phyloP scores from a whole-genome alignment of 129 eudicot species.

The Erigeron canadensis region DNA sequence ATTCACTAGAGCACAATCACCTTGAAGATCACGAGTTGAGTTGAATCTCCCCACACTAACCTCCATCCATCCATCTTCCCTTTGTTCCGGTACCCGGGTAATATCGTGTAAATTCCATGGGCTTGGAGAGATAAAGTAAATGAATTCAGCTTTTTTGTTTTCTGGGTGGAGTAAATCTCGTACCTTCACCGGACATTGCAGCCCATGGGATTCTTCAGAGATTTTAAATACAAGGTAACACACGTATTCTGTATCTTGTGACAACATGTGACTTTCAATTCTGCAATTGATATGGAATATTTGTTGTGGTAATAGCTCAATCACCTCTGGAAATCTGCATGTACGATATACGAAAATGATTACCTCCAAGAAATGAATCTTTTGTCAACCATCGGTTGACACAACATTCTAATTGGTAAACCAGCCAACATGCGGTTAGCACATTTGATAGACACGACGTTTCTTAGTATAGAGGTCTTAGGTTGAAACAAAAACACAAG shows the following conservation, averaged over 20 bases:
- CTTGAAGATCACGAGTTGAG: background rate
- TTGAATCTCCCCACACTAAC: background rate
- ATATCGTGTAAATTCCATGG: slow-evolving; percentile 1
- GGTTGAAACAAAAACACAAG: too few species aligned
- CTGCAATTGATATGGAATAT: background rate
- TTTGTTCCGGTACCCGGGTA: background rate
- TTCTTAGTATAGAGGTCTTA: background rate
- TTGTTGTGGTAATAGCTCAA: background rate
- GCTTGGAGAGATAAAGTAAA: background rate
- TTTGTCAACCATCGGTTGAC: background rate
- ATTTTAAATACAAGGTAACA: background rate
- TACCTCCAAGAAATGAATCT: background rate
- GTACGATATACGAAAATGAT: background rate
- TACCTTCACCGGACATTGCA: background rate
- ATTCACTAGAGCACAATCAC: background rate
- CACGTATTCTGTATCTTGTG: background rate
- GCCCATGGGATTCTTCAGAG: background rate
- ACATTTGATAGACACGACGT: too few species aligned
- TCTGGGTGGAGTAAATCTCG: background rate
- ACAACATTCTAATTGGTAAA: too few species aligned
- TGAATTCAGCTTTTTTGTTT: background rate
- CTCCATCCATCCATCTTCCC: slow-evolving; percentile 1
- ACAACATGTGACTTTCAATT: background rate
- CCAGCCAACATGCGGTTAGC: too few species aligned
- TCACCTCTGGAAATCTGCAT: background rate